Conservation (phyloP, 2,329 filamentous ascomycete genomes). For the Diaporthe vexans region DNA sequence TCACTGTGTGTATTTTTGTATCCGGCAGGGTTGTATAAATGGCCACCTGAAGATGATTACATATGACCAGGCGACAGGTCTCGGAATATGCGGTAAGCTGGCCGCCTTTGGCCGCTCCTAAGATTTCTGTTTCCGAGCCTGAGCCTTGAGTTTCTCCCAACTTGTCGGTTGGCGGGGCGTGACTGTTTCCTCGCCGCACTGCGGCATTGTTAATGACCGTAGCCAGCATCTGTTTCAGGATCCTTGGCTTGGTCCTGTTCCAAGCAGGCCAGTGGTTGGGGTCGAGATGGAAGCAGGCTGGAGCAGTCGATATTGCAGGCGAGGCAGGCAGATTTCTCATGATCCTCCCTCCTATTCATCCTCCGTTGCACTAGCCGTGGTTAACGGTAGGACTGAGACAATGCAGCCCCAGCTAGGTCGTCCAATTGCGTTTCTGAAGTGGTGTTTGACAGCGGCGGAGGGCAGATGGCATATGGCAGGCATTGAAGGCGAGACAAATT, state of each 20-base stretch:
- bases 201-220: background rate
- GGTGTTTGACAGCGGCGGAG: slow-evolving; percentile 14
- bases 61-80: slow-evolving; percentile 23
- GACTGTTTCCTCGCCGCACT: background rate
- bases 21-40: background rate
- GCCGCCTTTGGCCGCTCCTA: slow-evolving; percentile 8
- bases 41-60: slow-evolving; percentile 20
- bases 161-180: background rate
- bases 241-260: background rate
- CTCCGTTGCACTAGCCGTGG: slow-evolving; percentile 8
- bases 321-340: background rate
- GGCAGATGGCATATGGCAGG: slow-evolving; percentile 5
- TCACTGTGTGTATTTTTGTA: slow-evolving; percentile 7
- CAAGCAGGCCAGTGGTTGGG: background rate
- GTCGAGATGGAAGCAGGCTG: background rate
- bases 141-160: background rate
- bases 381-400: slow-evolving; percentile 10
- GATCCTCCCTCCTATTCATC: slow-evolving; percentile 19
- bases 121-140: background rate
- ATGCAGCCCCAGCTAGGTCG: slow-evolving; percentile 14
- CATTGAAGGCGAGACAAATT: slow-evolving; percentile 16
- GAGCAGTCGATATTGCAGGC: background rate
- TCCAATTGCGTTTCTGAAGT: background rate
- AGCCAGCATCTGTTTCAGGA: background rate
- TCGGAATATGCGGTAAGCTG: slow-evolving; percentile 32